Evolutionary conservation across 148 eudicot genomes (phyloP), one percentile per base, ranked within the genome.

Genomic region (Camellia granthamiana): DNA sequence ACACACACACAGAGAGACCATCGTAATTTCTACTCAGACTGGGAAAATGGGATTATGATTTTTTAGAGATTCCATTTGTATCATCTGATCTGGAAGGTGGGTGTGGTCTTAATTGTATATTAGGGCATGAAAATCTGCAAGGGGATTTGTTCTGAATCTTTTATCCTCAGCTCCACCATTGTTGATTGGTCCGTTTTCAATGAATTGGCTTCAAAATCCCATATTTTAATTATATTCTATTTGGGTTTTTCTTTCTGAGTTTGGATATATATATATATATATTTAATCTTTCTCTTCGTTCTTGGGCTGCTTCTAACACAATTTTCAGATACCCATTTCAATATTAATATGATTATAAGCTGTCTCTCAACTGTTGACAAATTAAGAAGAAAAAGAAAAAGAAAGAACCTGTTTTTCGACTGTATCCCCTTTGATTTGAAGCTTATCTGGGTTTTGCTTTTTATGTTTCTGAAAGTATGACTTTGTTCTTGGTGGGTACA

Each of bases 111-210:
- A 5, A 44, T 75, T 70, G 42, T 56, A 58, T 69, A 41, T 46
- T 58, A 79, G 75, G 75, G 68, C 75, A 58, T 69, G 81, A 69
- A 58, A 81, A 44, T 75, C 75, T 81, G 12, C 56, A 49, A 49
- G 54, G 60, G 77, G 63, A 7, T 46, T 72, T 72, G 52, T 64
- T 73, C 70, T 64, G 60, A 42, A 80, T 38, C 68, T 64, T 42
- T 44, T 23, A 18, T 80, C 52, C 55, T 51, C 54, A 74, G 78
- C 65, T 46, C 61, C 68, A 23, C 75, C 83, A 68, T 58, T 76
- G 46, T 75, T 81, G 23, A 58, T 42, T 65, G 79, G 83, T 81
- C 38, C 58, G 75, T 68, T 18, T 49, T 67, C 78, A 18, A 12
- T 77, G 23, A 65, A 16, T 62, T 64, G 58, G 72, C 47, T 23